Conservation (phyloP, 2,329 filamentous ascomycete species). For the Dactylellina haptotyla region DNA sequence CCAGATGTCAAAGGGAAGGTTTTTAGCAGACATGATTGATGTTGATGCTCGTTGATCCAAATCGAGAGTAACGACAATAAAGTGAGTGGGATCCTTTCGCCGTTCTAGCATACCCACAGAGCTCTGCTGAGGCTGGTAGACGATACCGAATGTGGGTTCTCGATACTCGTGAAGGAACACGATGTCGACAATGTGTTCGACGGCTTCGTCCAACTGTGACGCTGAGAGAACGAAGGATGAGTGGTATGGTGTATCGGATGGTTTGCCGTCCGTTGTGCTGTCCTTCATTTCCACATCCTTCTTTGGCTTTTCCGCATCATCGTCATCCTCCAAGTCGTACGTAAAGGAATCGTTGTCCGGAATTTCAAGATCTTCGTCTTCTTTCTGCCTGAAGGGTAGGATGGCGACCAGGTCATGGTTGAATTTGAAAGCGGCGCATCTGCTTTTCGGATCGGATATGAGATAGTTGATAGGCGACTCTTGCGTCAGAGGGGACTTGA, state of each 20-base stretch:
- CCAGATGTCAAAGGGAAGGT: slow-evolving; percentile 86
- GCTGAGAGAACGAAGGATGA: slow-evolving; percentile 93
- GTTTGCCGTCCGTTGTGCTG: slow-evolving; percentile 51
- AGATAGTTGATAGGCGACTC: slow-evolving; percentile 83
- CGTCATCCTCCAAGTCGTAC: slow-evolving; percentile 55
- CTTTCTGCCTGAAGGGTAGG: slow-evolving; percentile 81
- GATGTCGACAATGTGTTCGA: slow-evolving; percentile 89
- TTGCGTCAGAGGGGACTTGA: slow-evolving; percentile 65
- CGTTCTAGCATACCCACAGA: slow-evolving; percentile 73
- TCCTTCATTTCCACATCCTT: slow-evolving; percentile 54
- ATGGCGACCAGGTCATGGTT: slow-evolving; percentile 89
- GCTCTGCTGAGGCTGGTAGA: slow-evolving; percentile 78
- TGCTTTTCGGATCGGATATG: slow-evolving; percentile 86
- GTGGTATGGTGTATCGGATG: slow-evolving; percentile 76
- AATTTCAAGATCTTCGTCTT: slow-evolving; percentile 58
- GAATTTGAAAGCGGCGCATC: slow-evolving; percentile 95
- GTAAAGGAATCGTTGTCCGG: slow-evolving; percentile 81
- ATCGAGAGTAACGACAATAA: slow-evolving; percentile 95
- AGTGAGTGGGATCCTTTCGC: slow-evolving; percentile 84
- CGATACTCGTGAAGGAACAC: slow-evolving; percentile 96
- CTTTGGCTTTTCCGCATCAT: slow-evolving; percentile 55
- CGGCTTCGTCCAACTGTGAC: slow-evolving; percentile 83
- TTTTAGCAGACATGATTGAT: slow-evolving; percentile 84
- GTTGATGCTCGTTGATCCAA: slow-evolving; percentile 93
- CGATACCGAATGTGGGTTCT: slow-evolving; percentile 94